Conservation (phyloP, 495 filamentous ascomycete genomes). For the Lasiosphaeria miniovina region DNA sequence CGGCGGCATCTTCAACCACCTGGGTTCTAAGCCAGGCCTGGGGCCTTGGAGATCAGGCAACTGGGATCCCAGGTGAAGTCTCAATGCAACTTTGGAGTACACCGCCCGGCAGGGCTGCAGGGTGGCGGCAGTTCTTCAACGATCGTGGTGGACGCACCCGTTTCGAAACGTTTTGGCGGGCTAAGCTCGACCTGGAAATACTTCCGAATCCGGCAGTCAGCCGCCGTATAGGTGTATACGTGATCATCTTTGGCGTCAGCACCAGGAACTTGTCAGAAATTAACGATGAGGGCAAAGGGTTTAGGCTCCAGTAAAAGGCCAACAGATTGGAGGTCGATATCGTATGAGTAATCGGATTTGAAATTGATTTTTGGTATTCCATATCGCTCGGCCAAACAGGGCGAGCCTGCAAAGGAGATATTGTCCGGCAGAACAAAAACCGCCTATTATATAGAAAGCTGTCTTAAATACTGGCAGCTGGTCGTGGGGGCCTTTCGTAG, state of each 20-base stretch:
- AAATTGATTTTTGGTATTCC: not conserved
- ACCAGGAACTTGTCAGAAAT: slow-evolving; percentile 6
- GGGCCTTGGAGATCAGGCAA: not conserved
- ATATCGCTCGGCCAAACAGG: too few relatives aligned
- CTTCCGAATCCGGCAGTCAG: slow-evolving; percentile 8
- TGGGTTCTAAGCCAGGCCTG: not conserved
- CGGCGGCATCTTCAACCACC: not conserved
- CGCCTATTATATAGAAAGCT: too few relatives aligned
- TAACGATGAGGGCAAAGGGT: slow-evolving; percentile 1
- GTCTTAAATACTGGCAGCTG: too few relatives aligned
- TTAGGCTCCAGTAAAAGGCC: not conserved
- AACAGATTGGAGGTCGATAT: not conserved
- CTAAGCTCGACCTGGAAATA: slow-evolving; percentile 8
- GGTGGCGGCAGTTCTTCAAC: not conserved
- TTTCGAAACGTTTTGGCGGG: not conserved
- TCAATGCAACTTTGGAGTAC: not conserved
- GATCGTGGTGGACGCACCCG: slow-evolving; percentile 1
- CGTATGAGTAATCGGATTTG: not conserved
- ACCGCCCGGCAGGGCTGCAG: slow-evolving; percentile 3
- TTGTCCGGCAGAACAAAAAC: too few relatives aligned
- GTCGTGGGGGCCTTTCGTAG: too few relatives aligned
- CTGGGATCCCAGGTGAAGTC: not conserved
- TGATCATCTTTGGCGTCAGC: not conserved
- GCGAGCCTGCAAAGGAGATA: too few relatives aligned
- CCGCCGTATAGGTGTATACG: slow-evolving; percentile 7